Evolutionary conservation across 306 rosid genomes (phyloP).

Genomic region (Castanospermum australe): DNA sequence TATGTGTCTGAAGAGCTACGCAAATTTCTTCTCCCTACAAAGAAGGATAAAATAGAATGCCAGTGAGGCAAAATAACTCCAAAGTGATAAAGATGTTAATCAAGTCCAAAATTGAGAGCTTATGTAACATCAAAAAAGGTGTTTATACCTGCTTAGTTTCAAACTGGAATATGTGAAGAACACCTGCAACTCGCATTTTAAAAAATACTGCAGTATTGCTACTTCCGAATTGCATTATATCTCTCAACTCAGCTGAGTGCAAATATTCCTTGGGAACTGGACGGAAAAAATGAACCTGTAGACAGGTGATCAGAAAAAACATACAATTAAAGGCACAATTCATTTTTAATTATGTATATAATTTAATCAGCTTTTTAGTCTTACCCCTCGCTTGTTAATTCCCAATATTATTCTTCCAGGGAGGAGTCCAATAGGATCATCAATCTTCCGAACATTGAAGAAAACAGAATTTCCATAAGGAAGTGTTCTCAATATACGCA

Average conservation of each 20-base stretch:
- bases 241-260: conserved; percentile 96
- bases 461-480: conserved; percentile 96
- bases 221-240: conserved; percentile 98
- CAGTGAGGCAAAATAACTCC: neutral
- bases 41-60: conserved; percentile 8
- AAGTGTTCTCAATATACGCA: conserved; percentile 83
- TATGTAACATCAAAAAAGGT: neutral
- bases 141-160: conserved; percentile 91
- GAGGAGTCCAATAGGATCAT: conserved; percentile 95
- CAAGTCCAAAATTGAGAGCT: neutral
- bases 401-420: conserved; percentile 92
- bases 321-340: conserved; percentile 7
- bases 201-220: conserved; percentile 96
- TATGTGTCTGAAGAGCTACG: conserved; percentile 96
- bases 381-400: conserved; percentile 96
- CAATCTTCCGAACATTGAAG: conserved; percentile 95
- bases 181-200: conserved; percentile 98
- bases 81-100: neutral
- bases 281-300: conserved; percentile 91
- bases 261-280: conserved; percentile 98
- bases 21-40: conserved; percentile 97
- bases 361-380: conserved; percentile 10
- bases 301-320: conserved; percentile 35
- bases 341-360: neutral
- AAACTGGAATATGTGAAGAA: conserved; percentile 95